phyloP scores from a whole-genome alignment of 1,284 basidiomycete genomes.

The Rhizoctonia solani region DNA sequence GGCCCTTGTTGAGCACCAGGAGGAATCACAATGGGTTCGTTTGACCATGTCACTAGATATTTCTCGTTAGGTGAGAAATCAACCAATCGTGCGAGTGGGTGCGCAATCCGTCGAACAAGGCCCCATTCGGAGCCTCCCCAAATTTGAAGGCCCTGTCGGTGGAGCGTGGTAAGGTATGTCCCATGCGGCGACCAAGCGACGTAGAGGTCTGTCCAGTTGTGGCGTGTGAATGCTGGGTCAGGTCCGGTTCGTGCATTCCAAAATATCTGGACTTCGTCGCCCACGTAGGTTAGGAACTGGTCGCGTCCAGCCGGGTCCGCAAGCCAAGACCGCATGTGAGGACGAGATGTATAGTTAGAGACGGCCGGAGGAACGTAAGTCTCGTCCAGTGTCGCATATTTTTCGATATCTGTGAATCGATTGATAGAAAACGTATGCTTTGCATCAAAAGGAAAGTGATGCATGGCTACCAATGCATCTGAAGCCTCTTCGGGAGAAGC shows the following conservation, averaged over 20 bases:
- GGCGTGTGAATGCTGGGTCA: slow-evolving; percentile 52
- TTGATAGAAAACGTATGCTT: slow-evolving; percentile 91
- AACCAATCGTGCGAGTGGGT: slow-evolving; percentile 93
- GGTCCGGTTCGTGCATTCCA: slow-evolving; percentile 95
- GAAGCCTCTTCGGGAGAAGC: slow-evolving; percentile 80
- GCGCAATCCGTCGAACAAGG: slow-evolving; percentile 87
- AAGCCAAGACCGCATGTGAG: slow-evolving; percentile 95
- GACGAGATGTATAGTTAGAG: slow-evolving; percentile 70
- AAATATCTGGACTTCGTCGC: slow-evolving; percentile 86
- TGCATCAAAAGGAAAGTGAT: slow-evolving; percentile 89
- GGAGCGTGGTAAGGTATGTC: slow-evolving; percentile 91
- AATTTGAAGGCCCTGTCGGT: slow-evolving; percentile 92
- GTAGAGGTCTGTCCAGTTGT: slow-evolving; percentile 98
- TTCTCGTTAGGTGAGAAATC: slow-evolving; percentile 98
- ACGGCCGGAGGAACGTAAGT: slow-evolving; percentile 78
- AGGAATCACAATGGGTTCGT: slow-evolving; percentile 86
- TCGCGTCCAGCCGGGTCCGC: slow-evolving; percentile 91
- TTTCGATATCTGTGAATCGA: slow-evolving; percentile 92
- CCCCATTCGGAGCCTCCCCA: slow-evolving; percentile 94
- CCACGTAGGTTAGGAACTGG: slow-evolving; percentile 93
- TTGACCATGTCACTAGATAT: slow-evolving; percentile 98
- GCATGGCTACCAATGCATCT: slow-evolving; percentile 76
- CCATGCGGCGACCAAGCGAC: slow-evolving; percentile 97
- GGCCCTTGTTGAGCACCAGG: slow-evolving; percentile 64
- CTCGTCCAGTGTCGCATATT: slow-evolving; percentile 80